Base-by-base conservation (phyloP, 1,284 basidiomycete species). In the Malassezia pachydermatis region DNA sequence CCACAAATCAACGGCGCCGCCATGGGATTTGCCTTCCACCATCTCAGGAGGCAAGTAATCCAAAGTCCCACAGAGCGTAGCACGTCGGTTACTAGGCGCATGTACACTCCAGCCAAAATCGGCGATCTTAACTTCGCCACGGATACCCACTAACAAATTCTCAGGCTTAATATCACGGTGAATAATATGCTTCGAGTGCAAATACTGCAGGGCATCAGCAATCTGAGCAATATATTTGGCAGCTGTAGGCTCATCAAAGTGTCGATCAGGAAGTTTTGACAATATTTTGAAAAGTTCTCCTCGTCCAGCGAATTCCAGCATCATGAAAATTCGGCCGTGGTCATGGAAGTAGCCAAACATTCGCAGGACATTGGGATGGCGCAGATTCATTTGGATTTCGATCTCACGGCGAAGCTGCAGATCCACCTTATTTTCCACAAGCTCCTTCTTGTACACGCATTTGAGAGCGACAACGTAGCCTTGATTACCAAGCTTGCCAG, bases 51-150 rank as follows among this genome's bases (percentile, higher is more conserved):
- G 90, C 1, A 99, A 79, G 68, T 98, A 98, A 73, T 98, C 94
- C 39, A 95, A 76, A 3, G 94, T 98, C 3, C 92, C 92, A 64
- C 90, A 96, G 4, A 95, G 77, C 0, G 89, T 95, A 70, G 80
- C 84, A 34, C 89, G 76, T 56, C 88, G 76, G 71, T 88, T 87
- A 0, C 87, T 82, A 0, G 92, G 94, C 0, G 94, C 94, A 72
- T 98, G 94, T 2, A 98, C 92, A 66, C 85, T 88, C 92, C 94
- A 98, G 6, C 94, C 94, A 73, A 99, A 98, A 73, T 98, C 94
- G 5, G 82, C 94, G 57, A 99, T 95, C 78, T 99, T 98, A 58
- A 99, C 77, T 71, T 98, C 92, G 36, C 92, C 94, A 59, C 89
- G 86, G 64, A 98, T 81, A 13, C 90, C 92, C 8, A 99, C 76